Evolutionary conservation across 148 eudicot species (phyloP).

Genomic region (Spergularia bocconei): DNA sequence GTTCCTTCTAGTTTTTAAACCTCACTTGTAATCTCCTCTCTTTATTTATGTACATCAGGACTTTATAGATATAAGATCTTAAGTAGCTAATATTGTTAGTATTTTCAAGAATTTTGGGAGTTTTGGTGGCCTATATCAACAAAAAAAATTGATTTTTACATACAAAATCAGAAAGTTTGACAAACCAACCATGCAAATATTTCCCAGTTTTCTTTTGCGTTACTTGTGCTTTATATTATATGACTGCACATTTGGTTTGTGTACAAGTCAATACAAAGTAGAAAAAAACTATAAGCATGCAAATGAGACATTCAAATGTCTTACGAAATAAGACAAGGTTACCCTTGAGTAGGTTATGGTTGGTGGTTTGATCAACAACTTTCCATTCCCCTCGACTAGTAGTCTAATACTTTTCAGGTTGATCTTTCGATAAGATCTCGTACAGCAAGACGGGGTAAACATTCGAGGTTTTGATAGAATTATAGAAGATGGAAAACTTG

Average conservation of each 20-base stretch:
- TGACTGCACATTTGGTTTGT: not conserved
- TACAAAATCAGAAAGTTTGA: not conserved
- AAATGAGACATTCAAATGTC: not conserved
- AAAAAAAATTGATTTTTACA: constrained; percentile 1
- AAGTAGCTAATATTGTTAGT: not conserved
- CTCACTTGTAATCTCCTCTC: not conserved
- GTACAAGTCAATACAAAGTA: not conserved
- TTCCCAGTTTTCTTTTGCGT: not conserved
- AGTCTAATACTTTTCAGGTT: too few species aligned
- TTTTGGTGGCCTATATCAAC: constrained; percentile 34
- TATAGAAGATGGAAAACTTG: too few species aligned
- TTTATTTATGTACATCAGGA: not conserved
- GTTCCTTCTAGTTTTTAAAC: not conserved
- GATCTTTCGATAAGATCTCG: too few species aligned
- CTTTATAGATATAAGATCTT: constrained; percentile 12
- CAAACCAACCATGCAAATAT: constrained; percentile 4
- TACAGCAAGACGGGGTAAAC: too few species aligned
- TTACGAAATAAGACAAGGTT: not conserved
- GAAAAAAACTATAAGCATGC: not conserved
- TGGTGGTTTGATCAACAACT: constrained; percentile 30
- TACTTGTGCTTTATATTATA: not conserved
- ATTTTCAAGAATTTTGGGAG: constrained; percentile 5
- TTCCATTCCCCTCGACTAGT: not conserved
- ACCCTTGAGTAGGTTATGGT: constrained; percentile 9
- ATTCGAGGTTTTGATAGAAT: too few species aligned